phyloP scores from a whole-genome alignment of 202 grass and related monocot genomes.

The Zoysia matrella region DNA sequence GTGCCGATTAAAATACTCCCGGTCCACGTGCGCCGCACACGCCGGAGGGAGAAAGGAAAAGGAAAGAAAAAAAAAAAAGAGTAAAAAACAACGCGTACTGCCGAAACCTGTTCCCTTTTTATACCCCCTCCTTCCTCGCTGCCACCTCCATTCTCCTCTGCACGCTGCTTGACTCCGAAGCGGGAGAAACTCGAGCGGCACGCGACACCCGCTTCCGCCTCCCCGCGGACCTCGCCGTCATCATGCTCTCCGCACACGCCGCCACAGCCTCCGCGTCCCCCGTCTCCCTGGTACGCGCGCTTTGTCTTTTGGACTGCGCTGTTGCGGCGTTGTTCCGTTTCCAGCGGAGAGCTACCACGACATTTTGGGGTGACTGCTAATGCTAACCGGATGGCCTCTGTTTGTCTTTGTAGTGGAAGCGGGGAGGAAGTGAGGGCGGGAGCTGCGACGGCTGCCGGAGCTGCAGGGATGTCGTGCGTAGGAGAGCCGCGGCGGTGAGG shows the following conservation, averaged over 20 bases:
- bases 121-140: slow-evolving; percentile 26
- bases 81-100: not conserved
- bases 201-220: slow-evolving; percentile 12
- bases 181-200: slow-evolving; percentile 6
- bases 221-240: slow-evolving; percentile 28
- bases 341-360: not conserved
- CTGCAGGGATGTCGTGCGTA: slow-evolving; percentile 38
- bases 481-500: slow-evolving; percentile 37
- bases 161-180: not conserved
- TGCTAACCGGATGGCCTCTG: not conserved
- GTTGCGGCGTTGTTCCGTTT: not conserved
- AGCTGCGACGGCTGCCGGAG: slow-evolving; percentile 50
- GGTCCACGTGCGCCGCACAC: slow-evolving; percentile 10
- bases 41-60: not conserved
- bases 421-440: slow-evolving; percentile 32
- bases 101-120: not conserved
- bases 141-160: not conserved
- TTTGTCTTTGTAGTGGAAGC: slow-evolving; percentile 47
- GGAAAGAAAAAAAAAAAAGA: not conserved
- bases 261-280: slow-evolving; percentile 9
- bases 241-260: slow-evolving; percentile 44
- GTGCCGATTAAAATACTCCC: not conserved
- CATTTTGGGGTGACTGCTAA: not conserved
- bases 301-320: not conserved
- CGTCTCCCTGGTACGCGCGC: slow-evolving; percentile 34